Evolutionary conservation across 108 stramenopile genomes (phyloP).

Genomic region (Bacterosira constricta): DNA sequence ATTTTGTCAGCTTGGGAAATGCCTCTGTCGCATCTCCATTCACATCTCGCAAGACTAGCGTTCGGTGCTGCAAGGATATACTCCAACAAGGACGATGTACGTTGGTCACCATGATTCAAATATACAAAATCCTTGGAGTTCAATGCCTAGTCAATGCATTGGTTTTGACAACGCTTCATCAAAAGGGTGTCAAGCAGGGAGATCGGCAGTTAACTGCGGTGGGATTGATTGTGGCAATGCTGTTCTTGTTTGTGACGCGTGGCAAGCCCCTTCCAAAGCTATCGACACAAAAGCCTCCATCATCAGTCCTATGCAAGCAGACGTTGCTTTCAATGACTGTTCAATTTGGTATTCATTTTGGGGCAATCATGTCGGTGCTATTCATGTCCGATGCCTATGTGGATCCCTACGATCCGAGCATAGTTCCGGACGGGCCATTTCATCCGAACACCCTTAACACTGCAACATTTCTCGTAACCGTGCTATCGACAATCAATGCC

Average conservation of each 20-base stretch:
- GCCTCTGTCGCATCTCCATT: constrained; percentile 98
- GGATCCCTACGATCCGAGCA: constrained; percentile 80
- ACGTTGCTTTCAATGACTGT: constrained; percentile 76
- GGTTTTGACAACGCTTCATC: constrained; percentile 89
- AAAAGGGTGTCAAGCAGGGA: constrained; percentile 95
- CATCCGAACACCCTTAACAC: constrained; percentile 93
- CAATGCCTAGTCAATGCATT: constrained; percentile 96
- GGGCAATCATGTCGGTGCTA: constrained; percentile 61
- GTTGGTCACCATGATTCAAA: constrained; percentile 92
- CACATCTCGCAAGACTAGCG: constrained; percentile 88
- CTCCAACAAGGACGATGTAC: constrained; percentile 96
- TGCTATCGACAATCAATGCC: constrained; percentile 88
- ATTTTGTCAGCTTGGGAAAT: constrained; percentile 88
- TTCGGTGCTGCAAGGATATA: constrained; percentile 84
- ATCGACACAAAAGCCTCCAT: constrained; percentile 77
- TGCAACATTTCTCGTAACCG: constrained; percentile 88
- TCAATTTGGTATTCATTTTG: constrained; percentile 90
- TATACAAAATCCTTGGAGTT: constrained; percentile 96
- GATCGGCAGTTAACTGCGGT: constrained; percentile 92
- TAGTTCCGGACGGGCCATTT: constrained; percentile 94
- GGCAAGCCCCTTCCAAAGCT: constrained; percentile 89
- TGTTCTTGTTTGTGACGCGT: constrained; percentile 93
- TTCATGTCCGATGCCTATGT: constrained; percentile 63
- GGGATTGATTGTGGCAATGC: constrained; percentile 84
- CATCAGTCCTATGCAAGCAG: constrained; percentile 80